Conservation (phyloP, 2,329 filamentous ascomycete species). For the Fusarium xylarioides region DNA sequence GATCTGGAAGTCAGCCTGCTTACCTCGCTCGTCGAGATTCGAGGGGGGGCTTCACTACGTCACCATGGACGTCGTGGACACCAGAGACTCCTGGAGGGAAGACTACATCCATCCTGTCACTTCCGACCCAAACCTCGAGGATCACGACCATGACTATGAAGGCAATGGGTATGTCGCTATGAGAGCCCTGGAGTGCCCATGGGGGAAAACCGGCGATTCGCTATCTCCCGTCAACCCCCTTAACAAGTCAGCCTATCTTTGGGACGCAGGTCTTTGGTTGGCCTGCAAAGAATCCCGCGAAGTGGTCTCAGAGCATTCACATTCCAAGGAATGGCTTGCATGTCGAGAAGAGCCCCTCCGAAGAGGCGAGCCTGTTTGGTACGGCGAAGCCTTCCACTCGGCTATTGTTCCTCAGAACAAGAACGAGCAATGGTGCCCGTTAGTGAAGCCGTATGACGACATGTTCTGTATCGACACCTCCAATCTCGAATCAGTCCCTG, state of each 20-base stretch:
- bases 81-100: neutral
- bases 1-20: neutral
- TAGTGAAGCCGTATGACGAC: neutral
- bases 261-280: conserved; percentile 7
- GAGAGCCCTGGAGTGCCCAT: neutral
- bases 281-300: conserved; percentile 7
- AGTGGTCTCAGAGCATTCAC: neutral
- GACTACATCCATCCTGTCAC: neutral
- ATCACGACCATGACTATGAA: neutral
- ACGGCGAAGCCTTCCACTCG: neutral
- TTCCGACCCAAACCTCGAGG: neutral
- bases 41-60: neutral
- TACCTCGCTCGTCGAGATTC: neutral
- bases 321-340: neutral
- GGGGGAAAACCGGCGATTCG: accelerated
- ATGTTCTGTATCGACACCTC: neutral
- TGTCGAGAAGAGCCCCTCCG: neutral
- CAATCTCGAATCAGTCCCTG: neutral
- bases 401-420: neutral
- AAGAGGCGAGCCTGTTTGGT: neutral
- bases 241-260: conserved; percentile 4
- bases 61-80: neutral
- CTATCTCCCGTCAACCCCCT: neutral
- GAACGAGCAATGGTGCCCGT: neutral
- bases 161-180: neutral